Base-by-base conservation (phyloP, 345 rosid genomes). In the Pistacia atlantica region DNA sequence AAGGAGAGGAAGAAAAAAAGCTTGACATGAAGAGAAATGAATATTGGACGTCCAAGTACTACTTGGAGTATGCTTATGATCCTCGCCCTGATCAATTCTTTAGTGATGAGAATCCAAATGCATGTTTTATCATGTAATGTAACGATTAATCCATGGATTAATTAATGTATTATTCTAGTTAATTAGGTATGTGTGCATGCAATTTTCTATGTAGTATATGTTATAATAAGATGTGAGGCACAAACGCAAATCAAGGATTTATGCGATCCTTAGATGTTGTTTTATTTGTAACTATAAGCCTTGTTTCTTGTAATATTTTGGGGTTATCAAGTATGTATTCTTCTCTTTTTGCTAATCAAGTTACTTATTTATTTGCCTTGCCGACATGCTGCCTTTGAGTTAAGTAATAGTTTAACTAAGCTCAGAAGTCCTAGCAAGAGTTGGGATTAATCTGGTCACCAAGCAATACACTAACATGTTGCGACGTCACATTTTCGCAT, bases 91-190 rank as follows among this genome's bases (percentile, higher is more conserved):
- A 52, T 52, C 80, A 88, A 75, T 70, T 91, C 38, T 91, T 91
- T 80, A 91, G 96, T 51, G 96, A 91, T 20, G 93, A 91, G 65
- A 91, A 91, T 71, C 96, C 96, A 4, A 83, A 89, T 75, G 93
- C 89, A 33, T 91, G 96, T 84, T 78, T 81, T 62, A 58, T 91
- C 33, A 89, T 91, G 91, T 88, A 80, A 86, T 42, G 45, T 42
- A 42, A 42, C 45, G 3, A 42, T 42, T 42, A 42, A 5, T 42
- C 49, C 52, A 31, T 38, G 7, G 14, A 9, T 54, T 31, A 22
- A 56, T 55, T 35, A 35, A 18, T 35, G 45, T 54, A 11, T 11
- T 66, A 65, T 70, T 70, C 11, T 70, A 33, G 62, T 55, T 67
- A 45, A 37, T 37, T 56, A 54, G 37, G 11, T 45, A 9, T 56